A percentile compares a stretch with the other conserved stretches of the same genome.
phyloP scores from a whole-genome alignment of 495 filamentous ascomycete genomes.

The Talaromyces ruber region DNA sequence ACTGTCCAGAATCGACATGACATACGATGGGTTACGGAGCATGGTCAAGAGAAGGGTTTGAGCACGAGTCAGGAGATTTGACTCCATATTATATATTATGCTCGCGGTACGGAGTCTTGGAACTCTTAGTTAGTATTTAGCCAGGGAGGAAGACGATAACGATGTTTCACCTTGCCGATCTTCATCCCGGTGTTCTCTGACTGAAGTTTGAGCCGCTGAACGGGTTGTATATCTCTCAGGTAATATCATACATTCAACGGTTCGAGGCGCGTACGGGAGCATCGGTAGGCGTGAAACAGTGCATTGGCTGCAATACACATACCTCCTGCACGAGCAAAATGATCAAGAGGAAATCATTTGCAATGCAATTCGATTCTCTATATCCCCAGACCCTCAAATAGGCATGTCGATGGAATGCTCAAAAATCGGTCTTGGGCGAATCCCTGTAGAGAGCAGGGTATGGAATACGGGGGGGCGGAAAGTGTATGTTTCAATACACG shows the following conservation, averaged over 20 bases:
- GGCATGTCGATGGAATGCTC: not conserved
- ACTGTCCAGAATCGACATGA: not conserved
- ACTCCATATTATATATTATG: too few species aligned
- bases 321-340: not conserved
- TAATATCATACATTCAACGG: not conserved
- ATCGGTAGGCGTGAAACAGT: not conserved
- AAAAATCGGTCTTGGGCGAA: not conserved
- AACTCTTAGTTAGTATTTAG: not conserved
- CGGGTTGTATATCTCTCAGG: not conserved
- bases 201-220: not conserved
- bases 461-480: not conserved
- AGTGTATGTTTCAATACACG: not conserved
- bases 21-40: not conserved
- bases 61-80: not conserved
- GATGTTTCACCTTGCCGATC: not conserved
- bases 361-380: not conserved
- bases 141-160: not conserved
- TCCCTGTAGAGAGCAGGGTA: not conserved
- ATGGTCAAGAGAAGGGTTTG: not conserved
- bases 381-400: not conserved
- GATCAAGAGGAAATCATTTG: not conserved
- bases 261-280: not conserved
- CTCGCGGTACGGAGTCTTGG: not conserved
- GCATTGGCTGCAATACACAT: not conserved
- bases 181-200: not conserved